Conservation (phyloP, 192 early-diverging fungal genomes). For the Gaertneriomyces semiglobifer region DNA sequence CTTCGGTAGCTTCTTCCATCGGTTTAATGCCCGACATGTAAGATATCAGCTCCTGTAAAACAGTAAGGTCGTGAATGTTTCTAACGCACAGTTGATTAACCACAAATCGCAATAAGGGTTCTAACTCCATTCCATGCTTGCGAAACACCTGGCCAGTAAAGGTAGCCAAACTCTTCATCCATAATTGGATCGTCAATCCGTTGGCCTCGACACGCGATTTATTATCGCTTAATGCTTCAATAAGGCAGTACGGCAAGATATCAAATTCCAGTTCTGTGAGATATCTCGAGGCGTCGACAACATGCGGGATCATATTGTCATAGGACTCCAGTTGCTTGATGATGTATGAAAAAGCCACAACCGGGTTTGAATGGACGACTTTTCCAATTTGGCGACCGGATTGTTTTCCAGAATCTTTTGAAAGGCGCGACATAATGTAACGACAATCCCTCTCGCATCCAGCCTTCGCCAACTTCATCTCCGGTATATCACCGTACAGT, state of each 20-base stretch:
- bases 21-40: slow-evolving; percentile 70
- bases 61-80: slow-evolving; percentile 59
- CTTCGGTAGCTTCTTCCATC: slow-evolving; percentile 51
- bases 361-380: slow-evolving; percentile 70
- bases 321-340: slow-evolving; percentile 67
- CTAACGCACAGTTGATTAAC: slow-evolving; percentile 55
- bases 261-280: slow-evolving; percentile 72
- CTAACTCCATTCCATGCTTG: slow-evolving; percentile 67
- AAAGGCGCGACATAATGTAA: slow-evolving; percentile 64
- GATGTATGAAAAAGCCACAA: slow-evolving; percentile 65
- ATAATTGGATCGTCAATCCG: slow-evolving; percentile 55
- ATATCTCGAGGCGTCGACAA: slow-evolving; percentile 78
- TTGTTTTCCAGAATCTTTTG: slow-evolving; percentile 69
- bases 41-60: slow-evolving; percentile 67
- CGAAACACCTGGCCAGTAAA: slow-evolving; percentile 66
- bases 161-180: slow-evolving; percentile 62
- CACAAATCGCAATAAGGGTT: slow-evolving; percentile 61
- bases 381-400: slow-evolving; percentile 72
- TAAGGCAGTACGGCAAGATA: slow-evolving; percentile 62
- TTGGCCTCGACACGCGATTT: slow-evolving; percentile 61
- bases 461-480: slow-evolving; percentile 47
- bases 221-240: slow-evolving; percentile 62
- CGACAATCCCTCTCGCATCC: slow-evolving; percentile 53
- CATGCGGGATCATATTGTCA: slow-evolving; percentile 67
- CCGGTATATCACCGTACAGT: slow-evolving; percentile 51